Evolutionary conservation across 768 basidiomycete genomes (phyloP).

Genomic region (Cystofilobasidium bisporidii): DNA sequence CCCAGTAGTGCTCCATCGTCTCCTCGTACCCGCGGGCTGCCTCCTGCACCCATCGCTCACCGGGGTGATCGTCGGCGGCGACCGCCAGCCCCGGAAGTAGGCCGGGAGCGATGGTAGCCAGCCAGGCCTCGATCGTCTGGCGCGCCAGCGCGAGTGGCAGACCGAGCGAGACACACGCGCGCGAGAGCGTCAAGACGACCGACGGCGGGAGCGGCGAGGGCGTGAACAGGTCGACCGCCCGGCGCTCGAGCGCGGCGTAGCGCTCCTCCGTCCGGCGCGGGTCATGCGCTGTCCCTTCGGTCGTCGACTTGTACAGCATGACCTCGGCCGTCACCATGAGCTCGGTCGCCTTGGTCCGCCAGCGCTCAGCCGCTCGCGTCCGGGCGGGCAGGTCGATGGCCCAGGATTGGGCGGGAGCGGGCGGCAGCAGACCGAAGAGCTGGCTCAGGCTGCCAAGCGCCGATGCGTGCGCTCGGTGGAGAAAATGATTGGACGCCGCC

Average conservation of each 20-base stretch:
- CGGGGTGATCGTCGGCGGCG: neutral
- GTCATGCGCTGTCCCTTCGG: neutral
- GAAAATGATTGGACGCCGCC: neutral
- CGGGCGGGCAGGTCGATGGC: neutral
- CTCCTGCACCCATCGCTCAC: neutral
- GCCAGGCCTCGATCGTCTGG: neutral
- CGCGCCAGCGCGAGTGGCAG: neutral
- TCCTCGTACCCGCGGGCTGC: neutral
- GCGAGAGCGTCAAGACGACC: neutral
- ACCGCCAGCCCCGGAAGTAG: neutral
- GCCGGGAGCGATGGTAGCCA: neutral
- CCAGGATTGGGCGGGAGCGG: neutral
- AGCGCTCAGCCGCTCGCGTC: neutral
- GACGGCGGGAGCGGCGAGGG: neutral
- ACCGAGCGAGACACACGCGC: neutral
- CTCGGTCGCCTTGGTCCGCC: constrained; percentile 1
- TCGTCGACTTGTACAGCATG: constrained; percentile 5
- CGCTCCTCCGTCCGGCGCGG: neutral
- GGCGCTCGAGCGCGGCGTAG: neutral
- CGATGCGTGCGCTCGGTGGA: neutral
- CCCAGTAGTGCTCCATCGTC: neutral
- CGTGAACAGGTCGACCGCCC: neutral
- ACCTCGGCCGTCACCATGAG: constrained; percentile 8
- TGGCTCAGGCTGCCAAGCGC: neutral
- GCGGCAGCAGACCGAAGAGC: neutral